A percentile compares a stretch with the other conserved stretches of the same genome.
phyloP scores from a whole-genome alignment of 805 yeast genomes.

The Yamadazyma olivae region DNA sequence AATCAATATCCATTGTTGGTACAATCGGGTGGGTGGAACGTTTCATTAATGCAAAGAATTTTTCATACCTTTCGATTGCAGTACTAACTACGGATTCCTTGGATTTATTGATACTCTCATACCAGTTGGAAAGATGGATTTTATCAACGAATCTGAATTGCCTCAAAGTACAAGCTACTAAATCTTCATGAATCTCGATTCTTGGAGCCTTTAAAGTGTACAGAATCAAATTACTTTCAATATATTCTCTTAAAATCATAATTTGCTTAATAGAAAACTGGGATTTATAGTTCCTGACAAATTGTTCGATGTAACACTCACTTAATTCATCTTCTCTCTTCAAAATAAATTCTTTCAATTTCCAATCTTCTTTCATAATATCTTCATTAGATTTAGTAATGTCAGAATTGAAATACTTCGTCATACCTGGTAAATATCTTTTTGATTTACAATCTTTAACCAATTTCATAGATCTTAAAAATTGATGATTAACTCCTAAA shows the following conservation, averaged over 20 bases:
- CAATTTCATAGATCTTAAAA: background rate
- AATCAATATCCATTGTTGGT: too few relatives aligned
- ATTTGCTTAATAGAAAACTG: background rate
- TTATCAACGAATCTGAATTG: too few relatives aligned
- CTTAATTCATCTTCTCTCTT: background rate
- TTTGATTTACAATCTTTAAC: background rate
- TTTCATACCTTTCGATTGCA: too few relatives aligned
- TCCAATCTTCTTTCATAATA: too few relatives aligned
- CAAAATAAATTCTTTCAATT: background rate
- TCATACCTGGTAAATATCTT: conserved; percentile 1
- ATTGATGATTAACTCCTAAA: conserved; percentile 3
- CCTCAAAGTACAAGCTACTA: too few relatives aligned
- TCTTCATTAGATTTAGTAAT: background rate
- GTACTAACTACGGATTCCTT: too few relatives aligned
- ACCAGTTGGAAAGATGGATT: too few relatives aligned
- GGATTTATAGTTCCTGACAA: background rate
- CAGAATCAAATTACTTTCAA: conserved; percentile 2
- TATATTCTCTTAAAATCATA: conserved; percentile 1
- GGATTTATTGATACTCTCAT: too few relatives aligned
- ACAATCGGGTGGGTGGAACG: too few relatives aligned
- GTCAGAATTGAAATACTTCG: conserved; percentile 1
- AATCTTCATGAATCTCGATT: too few relatives aligned
- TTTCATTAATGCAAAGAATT: too few relatives aligned
- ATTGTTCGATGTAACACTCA: background rate
- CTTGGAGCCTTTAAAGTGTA: background rate